Percentiles rank a stretch among this genome's conserved stretches.
phyloP scores from a whole-genome alignment of 208 protist species.

The Leishmania major region DNA sequence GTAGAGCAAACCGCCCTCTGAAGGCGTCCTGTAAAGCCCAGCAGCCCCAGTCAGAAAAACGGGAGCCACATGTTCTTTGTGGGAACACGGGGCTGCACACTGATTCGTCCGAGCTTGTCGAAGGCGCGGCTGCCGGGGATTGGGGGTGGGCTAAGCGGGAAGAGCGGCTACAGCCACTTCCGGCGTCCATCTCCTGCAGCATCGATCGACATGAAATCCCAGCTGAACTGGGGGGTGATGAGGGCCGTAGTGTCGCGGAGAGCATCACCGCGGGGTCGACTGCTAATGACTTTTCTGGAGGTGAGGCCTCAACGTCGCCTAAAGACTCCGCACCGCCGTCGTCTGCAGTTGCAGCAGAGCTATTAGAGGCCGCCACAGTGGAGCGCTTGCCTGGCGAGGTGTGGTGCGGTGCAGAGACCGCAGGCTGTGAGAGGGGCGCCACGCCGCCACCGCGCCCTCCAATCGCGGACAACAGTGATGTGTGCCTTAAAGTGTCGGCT shows the following conservation, averaged over 20 bases:
- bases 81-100: not conserved
- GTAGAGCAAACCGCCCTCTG: conserved; percentile 13
- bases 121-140: conserved; percentile 10
- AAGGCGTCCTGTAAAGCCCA: not conserved
- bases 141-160: conserved; percentile 18
- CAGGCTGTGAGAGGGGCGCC: not conserved
- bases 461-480: not conserved
- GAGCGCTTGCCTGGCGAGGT: conserved; percentile 5
- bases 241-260: not conserved
- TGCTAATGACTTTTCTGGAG: not conserved
- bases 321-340: not conserved
- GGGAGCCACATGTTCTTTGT: not conserved
- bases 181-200: conserved; percentile 31
- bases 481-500: conserved; percentile 7
- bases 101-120: not conserved
- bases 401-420: not conserved
- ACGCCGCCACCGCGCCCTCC: not conserved
- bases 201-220: conserved; percentile 68
- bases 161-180: conserved; percentile 29
- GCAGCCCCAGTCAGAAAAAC: not conserved
- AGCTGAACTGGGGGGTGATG: conserved; percentile 28
- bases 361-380: not conserved
- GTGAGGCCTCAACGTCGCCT: not conserved
- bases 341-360: not conserved
- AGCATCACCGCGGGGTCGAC: not conserved